phyloP scores from a whole-genome alignment of 2,329 filamentous ascomycete species.

The Thelonectria rubi region DNA sequence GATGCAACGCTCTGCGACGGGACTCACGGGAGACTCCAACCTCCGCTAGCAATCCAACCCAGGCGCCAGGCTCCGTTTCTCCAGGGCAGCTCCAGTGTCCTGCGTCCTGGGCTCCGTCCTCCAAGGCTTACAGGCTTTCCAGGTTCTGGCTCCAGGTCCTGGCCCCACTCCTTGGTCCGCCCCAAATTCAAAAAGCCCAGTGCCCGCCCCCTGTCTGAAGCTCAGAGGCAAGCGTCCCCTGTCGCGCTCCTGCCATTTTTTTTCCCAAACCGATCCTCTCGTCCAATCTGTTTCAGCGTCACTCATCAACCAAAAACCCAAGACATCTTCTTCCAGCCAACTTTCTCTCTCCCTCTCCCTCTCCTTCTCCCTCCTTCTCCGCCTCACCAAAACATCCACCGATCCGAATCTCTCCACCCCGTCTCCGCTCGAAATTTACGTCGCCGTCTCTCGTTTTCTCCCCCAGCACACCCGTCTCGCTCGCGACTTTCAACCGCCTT shows the following conservation, averaged over 20 bases:
- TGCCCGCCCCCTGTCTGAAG: conserved; percentile 10
- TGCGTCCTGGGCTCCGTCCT: neutral
- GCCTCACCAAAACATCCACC: conserved; percentile 4
- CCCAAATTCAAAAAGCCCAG: neutral
- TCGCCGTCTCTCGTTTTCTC: conserved; percentile 25
- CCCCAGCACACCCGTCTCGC: neutral
- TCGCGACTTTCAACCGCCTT: conserved; percentile 10
- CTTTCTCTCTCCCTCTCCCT: conserved; percentile 15
- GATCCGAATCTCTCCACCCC: conserved; percentile 10
- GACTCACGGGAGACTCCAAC: neutral
- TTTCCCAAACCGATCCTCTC: conserved; percentile 29
- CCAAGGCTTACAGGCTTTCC: neutral
- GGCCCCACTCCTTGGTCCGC: conserved; percentile 1
- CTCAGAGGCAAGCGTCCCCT: conserved; percentile 4
- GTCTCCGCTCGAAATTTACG: conserved; percentile 14
- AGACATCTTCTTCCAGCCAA: too few relatives aligned
- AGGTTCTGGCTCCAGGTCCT: neutral
- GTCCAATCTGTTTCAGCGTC: conserved; percentile 33
- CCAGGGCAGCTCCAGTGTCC: too few relatives aligned
- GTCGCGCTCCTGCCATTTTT: conserved; percentile 28
- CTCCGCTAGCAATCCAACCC: neutral
- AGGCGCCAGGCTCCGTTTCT: too few relatives aligned
- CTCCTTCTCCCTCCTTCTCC: conserved; percentile 3
- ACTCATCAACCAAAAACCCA: conserved; percentile 24
- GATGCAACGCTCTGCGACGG: neutral